Conservation (phyloP, 176 grass and related monocot genomes). For the Hordeum marinum region DNA sequence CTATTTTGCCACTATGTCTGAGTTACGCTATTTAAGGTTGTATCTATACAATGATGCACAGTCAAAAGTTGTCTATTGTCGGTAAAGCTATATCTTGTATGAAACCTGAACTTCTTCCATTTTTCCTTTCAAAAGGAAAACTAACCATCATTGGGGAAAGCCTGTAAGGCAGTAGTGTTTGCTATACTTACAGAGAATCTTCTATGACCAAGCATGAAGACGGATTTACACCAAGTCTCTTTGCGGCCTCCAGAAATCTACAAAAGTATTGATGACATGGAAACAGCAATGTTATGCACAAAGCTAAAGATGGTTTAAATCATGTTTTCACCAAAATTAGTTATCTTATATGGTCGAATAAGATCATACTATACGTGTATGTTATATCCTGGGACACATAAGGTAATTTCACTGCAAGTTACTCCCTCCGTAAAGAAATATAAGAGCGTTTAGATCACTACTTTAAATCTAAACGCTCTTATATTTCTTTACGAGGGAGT, state of each 20-base stretch:
- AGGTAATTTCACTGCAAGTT: background rate
- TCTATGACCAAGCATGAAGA: slow-evolving; percentile 70
- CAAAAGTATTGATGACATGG: background rate
- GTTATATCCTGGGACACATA: background rate
- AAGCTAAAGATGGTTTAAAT: background rate
- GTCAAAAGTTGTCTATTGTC: background rate
- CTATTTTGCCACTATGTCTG: background rate
- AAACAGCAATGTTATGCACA: background rate
- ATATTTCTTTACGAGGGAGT: no score
- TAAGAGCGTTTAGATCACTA: no score
- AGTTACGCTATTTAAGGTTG: background rate
- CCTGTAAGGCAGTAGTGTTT: background rate
- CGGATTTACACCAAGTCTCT: slow-evolving; percentile 61
- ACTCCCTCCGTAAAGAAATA: background rate
- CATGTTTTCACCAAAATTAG: background rate
- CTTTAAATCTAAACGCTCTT: no score
- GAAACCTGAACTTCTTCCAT: background rate
- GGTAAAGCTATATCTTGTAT: background rate
- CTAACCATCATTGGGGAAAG: background rate
- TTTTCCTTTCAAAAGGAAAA: background rate
- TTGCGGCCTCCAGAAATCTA: slow-evolving; percentile 81
- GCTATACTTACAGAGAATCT: slow-evolving; percentile 68
- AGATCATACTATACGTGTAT: background rate
- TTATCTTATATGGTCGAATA: background rate
- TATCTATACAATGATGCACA: background rate